Percentiles rank a stretch among this genome's conserved stretches.
These are phyloP conservation scores for Acacia melanoxylon DNA, from an alignment of 306 rosid genomes.

Conservation along the genomic window DNA sequence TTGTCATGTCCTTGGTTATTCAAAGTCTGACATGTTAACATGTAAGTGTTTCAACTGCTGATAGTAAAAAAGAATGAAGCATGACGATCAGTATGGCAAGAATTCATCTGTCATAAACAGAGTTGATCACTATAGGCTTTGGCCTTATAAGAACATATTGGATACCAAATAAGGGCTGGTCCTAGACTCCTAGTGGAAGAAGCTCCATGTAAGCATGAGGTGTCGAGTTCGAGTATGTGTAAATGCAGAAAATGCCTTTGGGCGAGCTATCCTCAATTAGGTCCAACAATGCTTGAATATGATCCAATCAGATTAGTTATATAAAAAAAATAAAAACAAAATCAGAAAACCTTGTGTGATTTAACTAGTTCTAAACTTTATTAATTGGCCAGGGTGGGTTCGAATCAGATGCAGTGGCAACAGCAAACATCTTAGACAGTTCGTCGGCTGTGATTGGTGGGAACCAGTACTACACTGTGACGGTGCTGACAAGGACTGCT, in stretches of 20 bases:
- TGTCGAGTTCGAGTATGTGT: background rate
- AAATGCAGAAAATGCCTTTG: too few species aligned
- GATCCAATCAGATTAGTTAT: background rate
- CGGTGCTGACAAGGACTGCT: constrained; percentile 96
- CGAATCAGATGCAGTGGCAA: constrained; percentile 73
- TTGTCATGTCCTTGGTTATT: background rate
- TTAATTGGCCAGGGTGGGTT: constrained; percentile 76
- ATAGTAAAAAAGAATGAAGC: background rate
- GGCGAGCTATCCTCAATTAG: background rate
- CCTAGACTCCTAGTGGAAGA: too few species aligned
- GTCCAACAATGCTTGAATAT: background rate
- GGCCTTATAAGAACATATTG: background rate
- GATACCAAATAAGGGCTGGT: too few species aligned
- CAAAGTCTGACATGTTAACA: background rate
- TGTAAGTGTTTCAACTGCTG: background rate
- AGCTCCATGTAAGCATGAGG: background rate
- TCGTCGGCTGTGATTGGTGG: constrained; percentile 44
- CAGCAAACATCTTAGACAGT: constrained; percentile 78
- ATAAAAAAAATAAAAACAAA: background rate
- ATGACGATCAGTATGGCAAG: background rate
- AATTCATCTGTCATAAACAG: background rate
- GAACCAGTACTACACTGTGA: constrained; percentile 58
- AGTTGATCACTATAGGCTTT: background rate
- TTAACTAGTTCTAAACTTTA: constrained; percentile 14
- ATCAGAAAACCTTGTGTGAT: background rate